Percentiles rank a stretch among this genome's conserved stretches.
Conservation (phyloP, 371 early-diverging fungal species). For the Mucor lusitanicus region DNA sequence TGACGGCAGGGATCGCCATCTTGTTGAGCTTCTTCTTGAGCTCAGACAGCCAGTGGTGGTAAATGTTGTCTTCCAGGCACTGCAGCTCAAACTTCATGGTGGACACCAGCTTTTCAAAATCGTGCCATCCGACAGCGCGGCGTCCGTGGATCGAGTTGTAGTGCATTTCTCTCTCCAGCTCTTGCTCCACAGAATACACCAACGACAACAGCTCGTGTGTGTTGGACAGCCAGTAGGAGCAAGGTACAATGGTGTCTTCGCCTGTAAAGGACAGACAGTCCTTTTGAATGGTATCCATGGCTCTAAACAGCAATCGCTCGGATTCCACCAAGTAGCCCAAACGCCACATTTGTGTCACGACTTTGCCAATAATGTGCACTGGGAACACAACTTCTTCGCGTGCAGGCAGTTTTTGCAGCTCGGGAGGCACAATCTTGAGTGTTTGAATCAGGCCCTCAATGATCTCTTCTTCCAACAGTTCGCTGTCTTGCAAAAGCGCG, state of each 20-base stretch:
- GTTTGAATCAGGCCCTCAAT: conserved; percentile 85
- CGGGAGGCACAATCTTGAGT: conserved; percentile 86
- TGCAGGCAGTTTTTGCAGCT: conserved; percentile 77
- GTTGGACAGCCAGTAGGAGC: conserved; percentile 93
- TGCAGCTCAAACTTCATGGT: conserved; percentile 69
- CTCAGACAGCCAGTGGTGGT: conserved; percentile 89
- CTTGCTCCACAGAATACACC: conserved; percentile 48
- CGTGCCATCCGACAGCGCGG: conserved; percentile 55
- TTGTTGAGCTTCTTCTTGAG: conserved; percentile 90
- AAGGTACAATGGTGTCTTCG: conserved; percentile 67
- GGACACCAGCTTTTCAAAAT: conserved; percentile 64
- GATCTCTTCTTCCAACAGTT: conserved; percentile 81
- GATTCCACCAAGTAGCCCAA: conserved; percentile 81
- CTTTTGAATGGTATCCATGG: conserved; percentile 85
- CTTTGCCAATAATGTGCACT: conserved; percentile 87
- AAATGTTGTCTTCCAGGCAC: conserved; percentile 69
- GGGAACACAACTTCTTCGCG: conserved; percentile 92
- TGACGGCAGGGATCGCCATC: conserved; percentile 93
- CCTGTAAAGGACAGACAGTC: conserved; percentile 59
- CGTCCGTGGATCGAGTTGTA: conserved; percentile 47
- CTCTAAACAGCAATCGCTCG: conserved; percentile 78
- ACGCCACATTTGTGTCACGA: conserved; percentile 88
- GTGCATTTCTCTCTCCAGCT: conserved; percentile 50
- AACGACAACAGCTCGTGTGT: conserved; percentile 87
- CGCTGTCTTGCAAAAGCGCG: conserved; percentile 19